phyloP scores from a whole-genome alignment of 768 basidiomycete species.

The Naganishia vaughanmartiniae region DNA sequence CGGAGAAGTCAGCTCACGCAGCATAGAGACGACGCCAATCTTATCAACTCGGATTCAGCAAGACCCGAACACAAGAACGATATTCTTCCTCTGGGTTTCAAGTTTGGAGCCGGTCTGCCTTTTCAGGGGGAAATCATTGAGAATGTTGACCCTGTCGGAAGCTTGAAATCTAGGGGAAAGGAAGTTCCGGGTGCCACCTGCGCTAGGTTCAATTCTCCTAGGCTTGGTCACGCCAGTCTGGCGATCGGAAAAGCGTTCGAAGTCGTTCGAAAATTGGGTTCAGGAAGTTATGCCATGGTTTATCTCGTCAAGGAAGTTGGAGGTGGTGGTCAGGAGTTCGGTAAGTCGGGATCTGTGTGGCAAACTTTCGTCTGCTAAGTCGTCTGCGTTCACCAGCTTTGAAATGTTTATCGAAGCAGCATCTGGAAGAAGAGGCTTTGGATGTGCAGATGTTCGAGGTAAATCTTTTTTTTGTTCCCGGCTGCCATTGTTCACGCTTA shows the following conservation, averaged over 20 bases:
- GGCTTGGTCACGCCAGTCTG: constrained; percentile 14
- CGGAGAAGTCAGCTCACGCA: constrained; percentile 10
- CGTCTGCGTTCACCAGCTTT: constrained; percentile 64
- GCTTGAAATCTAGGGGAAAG: constrained; percentile 18
- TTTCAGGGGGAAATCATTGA: constrained; percentile 47
- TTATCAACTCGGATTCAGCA: constrained; percentile 1
- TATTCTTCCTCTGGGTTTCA: constrained; percentile 41
- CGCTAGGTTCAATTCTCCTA: constrained; percentile 20
- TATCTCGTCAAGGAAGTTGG: constrained; percentile 66
- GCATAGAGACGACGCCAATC: background rate
- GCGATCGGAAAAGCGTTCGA: constrained; percentile 57
- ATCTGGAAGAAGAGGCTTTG: constrained; percentile 83
- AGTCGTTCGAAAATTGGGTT: constrained; percentile 79
- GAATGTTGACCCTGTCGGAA: constrained; percentile 42
- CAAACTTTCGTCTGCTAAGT: background rate
- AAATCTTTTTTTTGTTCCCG: constrained; percentile 36
- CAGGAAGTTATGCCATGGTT: constrained; percentile 88
- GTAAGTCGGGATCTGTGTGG: constrained; percentile 38
- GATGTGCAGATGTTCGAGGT: constrained; percentile 89
- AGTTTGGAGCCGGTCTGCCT: constrained; percentile 49
- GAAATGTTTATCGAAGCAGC: constrained; percentile 91
- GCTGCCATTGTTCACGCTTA: background rate
- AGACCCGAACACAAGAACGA: constrained; percentile 35
- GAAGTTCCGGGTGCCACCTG: constrained; percentile 15
- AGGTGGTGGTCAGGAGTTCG: constrained; percentile 49